Base-by-base conservation (phyloP, 441 rosid species). In the Populus trichocarpa region DNA sequence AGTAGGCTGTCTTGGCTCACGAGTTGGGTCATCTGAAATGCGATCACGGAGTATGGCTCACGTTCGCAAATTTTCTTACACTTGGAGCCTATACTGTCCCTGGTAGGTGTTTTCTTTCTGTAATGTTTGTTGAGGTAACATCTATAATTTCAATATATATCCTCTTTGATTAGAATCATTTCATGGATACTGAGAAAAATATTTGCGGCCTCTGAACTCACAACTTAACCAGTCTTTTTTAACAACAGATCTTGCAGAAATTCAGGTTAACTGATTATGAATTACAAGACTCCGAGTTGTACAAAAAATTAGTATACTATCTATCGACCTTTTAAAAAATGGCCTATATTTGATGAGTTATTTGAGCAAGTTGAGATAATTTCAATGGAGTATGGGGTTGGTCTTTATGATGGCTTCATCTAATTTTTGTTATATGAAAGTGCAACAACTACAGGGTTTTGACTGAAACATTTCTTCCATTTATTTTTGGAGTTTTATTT, bases 21-120 rank as follows among this genome's bases (percentile, higher is more conserved):
- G 99, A 96, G 80, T 85, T 96, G 81, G 98, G 99, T 32, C 98
- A 93, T 89, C 90, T 96, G 74, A 96, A 96, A 85, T 96, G 99
- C 5, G 94, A 96, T 81, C 99, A 93, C 61, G 98, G 98, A 70
- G 94, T 93, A 23, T 96, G 99, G 99, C 97, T 96, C 76, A 93
- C 99, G 6, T 87, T 96, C 86, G 99, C 98, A 64, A 96, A 93
- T 77, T 88, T 93, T 81, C 93, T 96, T 81, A 92, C 95, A 36
- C 88, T 96, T 72, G 99, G 98, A 61, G 97, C 97, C 36, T 88
- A 96, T 84, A 85, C 87, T 63, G 87, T 96, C 78, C 99, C 98
- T 71, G 98, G 98, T 93, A 88, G 76, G 87, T 70, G 6, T 75
- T 75, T 35, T 67, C 16, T 77, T 79, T 53, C 70, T 14, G 14